phyloP scores from a whole-genome alignment of 495 filamentous ascomycete species.

The Lentithecium fluviatile region DNA sequence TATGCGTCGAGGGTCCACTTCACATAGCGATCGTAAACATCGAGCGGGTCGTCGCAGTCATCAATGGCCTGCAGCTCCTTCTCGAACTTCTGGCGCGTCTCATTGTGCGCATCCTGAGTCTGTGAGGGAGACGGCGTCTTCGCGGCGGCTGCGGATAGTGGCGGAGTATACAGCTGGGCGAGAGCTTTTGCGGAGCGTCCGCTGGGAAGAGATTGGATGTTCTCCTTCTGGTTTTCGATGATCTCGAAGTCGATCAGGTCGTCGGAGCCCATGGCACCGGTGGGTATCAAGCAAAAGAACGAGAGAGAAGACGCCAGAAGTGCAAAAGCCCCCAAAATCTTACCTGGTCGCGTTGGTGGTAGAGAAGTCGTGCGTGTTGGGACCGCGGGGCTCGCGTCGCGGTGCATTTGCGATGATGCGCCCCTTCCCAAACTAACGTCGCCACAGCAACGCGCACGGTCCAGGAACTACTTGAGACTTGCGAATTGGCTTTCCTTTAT shows the following conservation, averaged over 20 bases:
- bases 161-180: slow-evolving; percentile 76
- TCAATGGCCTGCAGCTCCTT: slow-evolving; percentile 70
- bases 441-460: no score
- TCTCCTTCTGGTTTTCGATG: slow-evolving; percentile 96
- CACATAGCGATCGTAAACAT: slow-evolving; percentile 94
- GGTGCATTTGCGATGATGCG: no score
- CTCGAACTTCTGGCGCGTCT: slow-evolving; percentile 80
- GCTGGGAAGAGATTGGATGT: slow-evolving; percentile 88
- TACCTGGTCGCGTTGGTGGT: slow-evolving; percentile 15
- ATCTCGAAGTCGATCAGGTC: slow-evolving; percentile 86
- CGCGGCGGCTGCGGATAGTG: slow-evolving; percentile 54
- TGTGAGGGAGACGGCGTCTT: slow-evolving; percentile 60
- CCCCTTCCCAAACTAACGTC: no score
- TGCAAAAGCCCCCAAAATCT: neutral
- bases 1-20: slow-evolving; percentile 95
- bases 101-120: slow-evolving; percentile 73
- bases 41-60: slow-evolving; percentile 92
- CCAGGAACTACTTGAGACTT: no score
- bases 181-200: slow-evolving; percentile 89
- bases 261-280: slow-evolving; percentile 43
- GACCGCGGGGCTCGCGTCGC: no score
- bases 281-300: slow-evolving; percentile 4
- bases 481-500: no score
- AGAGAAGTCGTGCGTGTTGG: neutral
- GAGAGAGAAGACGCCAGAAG: neutral